Evolutionary conservation across 2,329 filamentous ascomycete genomes (phyloP).

Genomic region (Karstenula rhodostoma): DNA sequence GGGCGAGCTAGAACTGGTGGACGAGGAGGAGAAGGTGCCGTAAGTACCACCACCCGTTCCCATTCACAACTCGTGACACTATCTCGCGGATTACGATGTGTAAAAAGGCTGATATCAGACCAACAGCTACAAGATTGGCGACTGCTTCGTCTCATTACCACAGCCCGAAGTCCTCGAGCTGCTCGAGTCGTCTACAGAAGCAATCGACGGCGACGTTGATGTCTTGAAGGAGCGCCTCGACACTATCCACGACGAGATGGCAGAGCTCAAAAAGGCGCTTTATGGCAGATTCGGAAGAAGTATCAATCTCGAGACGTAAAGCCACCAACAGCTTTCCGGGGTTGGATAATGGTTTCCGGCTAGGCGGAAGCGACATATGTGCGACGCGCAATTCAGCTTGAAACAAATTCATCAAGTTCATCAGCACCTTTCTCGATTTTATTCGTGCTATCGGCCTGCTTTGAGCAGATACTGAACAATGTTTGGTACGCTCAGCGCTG

Average conservation of each 20-base stretch:
- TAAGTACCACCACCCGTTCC: conserved; percentile 58
- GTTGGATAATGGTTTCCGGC: conserved; percentile 10
- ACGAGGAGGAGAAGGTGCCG: conserved; percentile 94
- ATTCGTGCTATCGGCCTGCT: not conserved
- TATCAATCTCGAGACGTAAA: conserved; percentile 90
- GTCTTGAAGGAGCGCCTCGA: conserved; percentile 79
- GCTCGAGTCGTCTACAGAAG: conserved; percentile 73
- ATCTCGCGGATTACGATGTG: not conserved
- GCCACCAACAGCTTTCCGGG: conserved; percentile 5
- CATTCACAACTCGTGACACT: not conserved
- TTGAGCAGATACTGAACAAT: not conserved
- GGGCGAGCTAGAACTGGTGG: conserved; percentile 89
- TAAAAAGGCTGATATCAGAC: not conserved
- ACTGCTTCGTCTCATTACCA: conserved; percentile 89
- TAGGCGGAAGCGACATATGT: conserved; percentile 1
- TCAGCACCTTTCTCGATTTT: not conserved
- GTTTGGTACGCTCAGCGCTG: not conserved
- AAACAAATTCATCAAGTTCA: conserved; percentile 2
- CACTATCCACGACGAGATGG: conserved; percentile 84
- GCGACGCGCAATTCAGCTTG: not conserved
- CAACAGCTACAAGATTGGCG: conserved; percentile 90
- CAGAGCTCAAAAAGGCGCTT: conserved; percentile 85
- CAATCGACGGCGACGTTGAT: conserved; percentile 79
- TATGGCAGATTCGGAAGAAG: conserved; percentile 96
- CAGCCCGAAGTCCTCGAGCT: conserved; percentile 87